Conservation (phyloP, 176 grass and related monocot genomes). For the Cocos nucifera region DNA sequence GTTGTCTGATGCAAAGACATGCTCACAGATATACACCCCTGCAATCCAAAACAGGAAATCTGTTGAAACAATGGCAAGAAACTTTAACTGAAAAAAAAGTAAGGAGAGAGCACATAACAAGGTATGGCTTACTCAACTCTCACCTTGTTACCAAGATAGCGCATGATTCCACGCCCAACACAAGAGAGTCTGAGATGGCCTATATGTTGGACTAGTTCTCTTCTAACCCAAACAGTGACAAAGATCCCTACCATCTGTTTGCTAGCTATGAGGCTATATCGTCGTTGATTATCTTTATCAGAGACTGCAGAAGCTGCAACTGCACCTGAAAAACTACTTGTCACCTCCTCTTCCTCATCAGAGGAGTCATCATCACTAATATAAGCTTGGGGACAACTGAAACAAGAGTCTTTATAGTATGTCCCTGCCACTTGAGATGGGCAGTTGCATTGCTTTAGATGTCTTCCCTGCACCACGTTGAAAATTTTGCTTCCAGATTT, state of each 20-base stretch:
- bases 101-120: neutral
- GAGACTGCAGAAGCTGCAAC: slow-evolving; percentile 22
- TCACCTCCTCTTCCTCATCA: slow-evolving; percentile 51
- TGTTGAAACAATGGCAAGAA: too few species aligned
- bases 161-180: slow-evolving; percentile 83
- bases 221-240: slow-evolving; percentile 65
- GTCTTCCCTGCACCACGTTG: slow-evolving; percentile 35
- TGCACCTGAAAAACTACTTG: slow-evolving; percentile 30
- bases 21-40: slow-evolving; percentile 92
- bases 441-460: slow-evolving; percentile 62
- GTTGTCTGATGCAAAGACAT: slow-evolving; percentile 81
- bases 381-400: slow-evolving; percentile 52
- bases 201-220: slow-evolving; percentile 54
- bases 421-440: slow-evolving; percentile 9
- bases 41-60: neutral
- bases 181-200: slow-evolving; percentile 67
- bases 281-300: slow-evolving; percentile 7
- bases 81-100: neutral
- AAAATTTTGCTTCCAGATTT: slow-evolving; percentile 49
- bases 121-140: neutral
- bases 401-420: slow-evolving; percentile 36
- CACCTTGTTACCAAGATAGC: slow-evolving; percentile 90
- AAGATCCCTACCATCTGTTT: slow-evolving; percentile 98
- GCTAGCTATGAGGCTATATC: slow-evolving; percentile 60
- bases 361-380: slow-evolving; percentile 40